phyloP scores from a whole-genome alignment of 1,284 basidiomycete species.

The Apiotrichum brassicae region DNA sequence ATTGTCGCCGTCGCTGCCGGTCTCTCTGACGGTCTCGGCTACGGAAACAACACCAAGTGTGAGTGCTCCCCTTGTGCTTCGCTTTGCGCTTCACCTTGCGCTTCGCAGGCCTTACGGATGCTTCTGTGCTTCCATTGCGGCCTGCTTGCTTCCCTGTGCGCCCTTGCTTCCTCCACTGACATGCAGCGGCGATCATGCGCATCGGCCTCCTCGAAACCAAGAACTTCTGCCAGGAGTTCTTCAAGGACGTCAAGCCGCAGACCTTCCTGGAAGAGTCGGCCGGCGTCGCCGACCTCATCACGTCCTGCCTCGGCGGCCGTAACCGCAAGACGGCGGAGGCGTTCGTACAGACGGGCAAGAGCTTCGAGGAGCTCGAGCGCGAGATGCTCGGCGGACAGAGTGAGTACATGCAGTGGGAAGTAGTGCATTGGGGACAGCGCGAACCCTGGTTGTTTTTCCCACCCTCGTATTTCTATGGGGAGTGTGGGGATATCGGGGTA shows the following conservation, averaged over 20 bases:
- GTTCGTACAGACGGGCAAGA: conserved; percentile 50
- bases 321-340: conserved; percentile 51
- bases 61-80: conserved; percentile 15
- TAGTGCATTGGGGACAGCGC: too few relatives aligned
- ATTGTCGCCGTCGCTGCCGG: conserved; percentile 56
- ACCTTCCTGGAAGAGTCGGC: conserved; percentile 53
- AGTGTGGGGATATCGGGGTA: conserved; percentile 1
- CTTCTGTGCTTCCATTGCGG: too few relatives aligned
- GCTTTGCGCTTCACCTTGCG: too few relatives aligned
- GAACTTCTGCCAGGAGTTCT: conserved; percentile 52
- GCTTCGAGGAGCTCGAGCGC: conserved; percentile 53
- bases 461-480: too few relatives aligned
- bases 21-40: conserved; percentile 53
- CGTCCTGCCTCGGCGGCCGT: conserved; percentile 54
- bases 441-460: too few relatives aligned
- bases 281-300: conserved; percentile 56
- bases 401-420: conserved; percentile 30
- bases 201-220: conserved; percentile 52
- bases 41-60: conserved; percentile 56
- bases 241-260: conserved; percentile 51
- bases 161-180: not conserved
- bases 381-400: conserved; percentile 56
- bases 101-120: too few relatives aligned
- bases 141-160: not conserved
- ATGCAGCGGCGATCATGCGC: conserved; percentile 53